Percentiles rank a stretch among this genome's conserved stretches.
Evolutionary conservation across 768 basidiomycete species (phyloP).

Genomic region (Termitomyces sp.): DNA sequence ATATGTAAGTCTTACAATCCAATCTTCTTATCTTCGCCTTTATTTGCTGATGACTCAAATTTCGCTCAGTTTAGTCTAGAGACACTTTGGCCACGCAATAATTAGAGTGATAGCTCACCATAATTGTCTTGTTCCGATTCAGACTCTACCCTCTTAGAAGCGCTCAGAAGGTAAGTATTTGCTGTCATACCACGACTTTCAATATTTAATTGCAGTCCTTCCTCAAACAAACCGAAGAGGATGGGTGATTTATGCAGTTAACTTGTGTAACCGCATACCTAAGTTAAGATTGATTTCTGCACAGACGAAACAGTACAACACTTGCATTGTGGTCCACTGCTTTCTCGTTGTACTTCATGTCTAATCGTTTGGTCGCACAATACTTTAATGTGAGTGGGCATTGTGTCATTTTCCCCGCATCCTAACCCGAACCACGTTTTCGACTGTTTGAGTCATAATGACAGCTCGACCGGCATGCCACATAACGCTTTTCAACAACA

Average conservation of each 20-base stretch:
- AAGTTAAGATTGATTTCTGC: neutral
- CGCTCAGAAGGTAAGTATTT: neutral
- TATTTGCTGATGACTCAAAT: neutral
- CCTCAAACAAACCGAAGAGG: neutral
- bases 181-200: neutral
- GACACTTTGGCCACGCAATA: neutral
- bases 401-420: neutral
- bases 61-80: neutral
- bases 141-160: too few relatives aligned
- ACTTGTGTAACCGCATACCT: neutral
- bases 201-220: too few relatives aligned
- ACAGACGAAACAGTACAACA: neutral
- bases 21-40: neutral
- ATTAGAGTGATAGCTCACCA: neutral
- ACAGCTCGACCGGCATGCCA: neutral
- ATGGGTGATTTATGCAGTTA: neutral
- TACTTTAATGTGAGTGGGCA: neutral
- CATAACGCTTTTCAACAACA: neutral
- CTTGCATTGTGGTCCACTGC: neutral
- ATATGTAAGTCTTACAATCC: too few relatives aligned
- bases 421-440: neutral
- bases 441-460: neutral
- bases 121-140: neutral
- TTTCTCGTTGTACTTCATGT: neutral
- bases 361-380: too few relatives aligned